Base-by-base conservation (phyloP, 148 eudicot genomes). In the Pharnaceum exiguum region DNA sequence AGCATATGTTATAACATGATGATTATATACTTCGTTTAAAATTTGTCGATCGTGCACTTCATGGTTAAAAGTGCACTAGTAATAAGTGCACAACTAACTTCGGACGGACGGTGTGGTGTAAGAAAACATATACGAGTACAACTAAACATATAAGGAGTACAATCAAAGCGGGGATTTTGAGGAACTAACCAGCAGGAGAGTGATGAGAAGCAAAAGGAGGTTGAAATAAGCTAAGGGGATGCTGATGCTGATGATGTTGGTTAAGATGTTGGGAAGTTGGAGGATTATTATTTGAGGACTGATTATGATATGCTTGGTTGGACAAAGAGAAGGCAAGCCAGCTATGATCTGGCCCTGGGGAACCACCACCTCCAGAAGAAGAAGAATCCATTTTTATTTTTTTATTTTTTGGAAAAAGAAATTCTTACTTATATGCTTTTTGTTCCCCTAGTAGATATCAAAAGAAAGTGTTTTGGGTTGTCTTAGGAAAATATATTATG, bases 251-350 rank as follows among this genome's bases (percentile, higher is more conserved):
- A 10, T 60, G 54, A 22, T 36, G 77, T 79, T 0, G 79, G 68
- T 76, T 79, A 16, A 40, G 27, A 3, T 30, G 23, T 30, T 16
- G 19, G 10, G 54, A 27, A 16, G 64, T n/a, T 25, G 30, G 36
- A 32, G 60, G 51, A 60, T 60, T 39, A 46, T 60, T 51, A 48
- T 54, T 29, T n/a, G n/a, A n/a, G n/a, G n/a, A n/a, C n/a, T n/a
- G n/a, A n/a, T n/a, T n/a, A n/a, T n/a, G n/a, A n/a, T n/a, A n/a
- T n/a, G n/a, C n/a, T 45, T 61, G 59, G 66, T 68, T 68, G 23
- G 72, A 68, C 0, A 68, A 48, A 43, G 72, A 68, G 30, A 68
- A 68, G 13, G 66, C 59, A 23, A 68, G 60, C 72, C 72, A 68
- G 37, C 37, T 60, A 44, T 68, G 66, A 59, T 68, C 71, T 59